Base-by-base conservation (phyloP, 2,329 filamentous ascomycete genomes). In the Cytospora mali region DNA sequence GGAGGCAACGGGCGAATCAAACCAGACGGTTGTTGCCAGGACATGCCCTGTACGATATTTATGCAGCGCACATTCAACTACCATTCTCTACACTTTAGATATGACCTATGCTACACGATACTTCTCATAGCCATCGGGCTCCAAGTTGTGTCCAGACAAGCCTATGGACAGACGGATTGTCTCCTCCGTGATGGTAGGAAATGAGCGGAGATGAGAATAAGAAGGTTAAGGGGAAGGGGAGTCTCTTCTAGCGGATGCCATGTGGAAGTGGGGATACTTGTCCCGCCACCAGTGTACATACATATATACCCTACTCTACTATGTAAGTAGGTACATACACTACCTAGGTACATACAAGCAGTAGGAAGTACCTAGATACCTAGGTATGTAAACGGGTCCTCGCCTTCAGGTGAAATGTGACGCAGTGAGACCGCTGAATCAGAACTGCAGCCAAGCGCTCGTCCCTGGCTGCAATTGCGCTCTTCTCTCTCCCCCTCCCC, bases 1-100 rank as follows among this genome's bases (percentile, higher is more conserved):
- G 60, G 60, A 62, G 60, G 33, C 39, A 31, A 23, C 11, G 11
- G 46, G 59, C 59, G 52, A 62, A 62, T 56, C 52, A 56, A n/a
- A 31, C 23, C 25, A 10, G 29, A 23, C 46, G 7, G 28, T 14
- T 9, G 13, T 16, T 23, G n/a, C n/a, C 9, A 46, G 42, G 42
- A 46, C 18, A 21, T 27, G 28, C n/a, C n/a, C n/a, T n/a, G n/a
- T n/a, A n/a, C n/a, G n/a, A n/a, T n/a, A n/a, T n/a, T n/a, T n/a
- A n/a, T n/a, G n/a, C n/a, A n/a, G n/a, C 54, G n/a, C 58, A 48
- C 35, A 49, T 52, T n/a, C n/a, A n/a, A n/a, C n/a, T n/a, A n/a
- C n/a, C n/a, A n/a, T n/a, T 39, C 10, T 51, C 16, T 13, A 25
- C 23, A n/a, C n/a, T 11, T 23, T 29, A 23, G 29, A n/a, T n/a